A percentile compares a stretch with the other conserved stretches of the same genome.
Conservation (phyloP, 495 filamentous ascomycete species). For the Podospora didyma region DNA sequence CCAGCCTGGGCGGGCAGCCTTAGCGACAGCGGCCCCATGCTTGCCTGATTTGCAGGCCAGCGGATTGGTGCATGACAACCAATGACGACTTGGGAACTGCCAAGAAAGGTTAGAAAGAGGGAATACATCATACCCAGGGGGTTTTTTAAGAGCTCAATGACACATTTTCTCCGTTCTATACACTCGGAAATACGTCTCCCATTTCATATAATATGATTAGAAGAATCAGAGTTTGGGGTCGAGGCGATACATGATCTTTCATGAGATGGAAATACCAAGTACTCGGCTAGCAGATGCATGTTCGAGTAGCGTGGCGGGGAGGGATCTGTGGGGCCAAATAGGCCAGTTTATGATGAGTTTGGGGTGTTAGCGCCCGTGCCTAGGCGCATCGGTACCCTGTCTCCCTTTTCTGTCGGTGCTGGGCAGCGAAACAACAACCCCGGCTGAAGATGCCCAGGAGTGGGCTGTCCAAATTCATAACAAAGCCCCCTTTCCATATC, state of each 20-base stretch:
- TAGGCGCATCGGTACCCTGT: conserved; percentile 1
- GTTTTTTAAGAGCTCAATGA: no score
- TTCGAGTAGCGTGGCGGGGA: not conserved
- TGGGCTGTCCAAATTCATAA: conserved; percentile 10
- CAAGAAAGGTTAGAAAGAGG: no score
- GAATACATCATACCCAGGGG: no score
- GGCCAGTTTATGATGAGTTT: not conserved
- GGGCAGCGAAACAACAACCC: conserved; percentile 16
- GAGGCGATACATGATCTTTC: no score
- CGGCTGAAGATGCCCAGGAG: not conserved
- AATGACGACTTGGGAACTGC: no score
- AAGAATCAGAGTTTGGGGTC: no score
- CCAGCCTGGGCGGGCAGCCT: no score
- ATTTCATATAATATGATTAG: no score
- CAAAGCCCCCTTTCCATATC: conserved; percentile 2
- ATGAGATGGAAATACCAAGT: not conserved
- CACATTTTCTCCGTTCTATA: no score
- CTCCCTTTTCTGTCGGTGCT: conserved; percentile 10
- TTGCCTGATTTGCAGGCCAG: not conserved
- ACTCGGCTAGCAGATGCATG: not conserved
- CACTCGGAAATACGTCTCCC: no score
- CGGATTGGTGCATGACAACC: not conserved
- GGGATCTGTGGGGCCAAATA: not conserved
- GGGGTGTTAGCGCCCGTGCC: conserved; percentile 16
- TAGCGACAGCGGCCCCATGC: not conserved